Evolutionary conservation across 495 filamentous ascomycete genomes (phyloP), one percentile per base, ranked within the genome.

Genomic region (Daldinia bambusicola): DNA sequence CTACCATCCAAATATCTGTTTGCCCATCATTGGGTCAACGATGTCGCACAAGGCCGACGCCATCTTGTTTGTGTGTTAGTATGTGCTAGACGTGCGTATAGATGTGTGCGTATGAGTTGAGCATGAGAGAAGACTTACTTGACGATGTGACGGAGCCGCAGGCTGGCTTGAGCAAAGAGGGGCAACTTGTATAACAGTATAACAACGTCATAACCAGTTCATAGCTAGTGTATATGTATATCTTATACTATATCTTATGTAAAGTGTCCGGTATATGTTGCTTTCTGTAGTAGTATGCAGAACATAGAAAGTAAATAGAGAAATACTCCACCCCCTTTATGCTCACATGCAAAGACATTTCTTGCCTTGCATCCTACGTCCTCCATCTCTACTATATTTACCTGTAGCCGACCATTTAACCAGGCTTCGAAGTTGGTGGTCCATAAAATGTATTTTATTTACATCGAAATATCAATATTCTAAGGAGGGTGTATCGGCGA

Each of bases 1-100:
- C 50, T 69, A 60, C 70, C 65, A 51, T 52, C n/a, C 50, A 61
- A 55, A 59, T 69, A 72, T 65, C 52, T 72, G 70, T 68, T 69
- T 69, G 57, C 26, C 40, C 36, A 55, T 51, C 70, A 72, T 72
- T 72, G 70, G 70, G 53, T 72, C 70, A 18, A 41, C 55, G 30
- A 36, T 20, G 50, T 68, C 32, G 60, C 50, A 69, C 70, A 69
- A 63, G 34, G 45, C 50, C 70, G 61, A 45, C 14, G 22, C 26
- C 45, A 65, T 72, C 51, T 56, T 48, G 50, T 53, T 66, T 62
- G 65, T 61, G 55, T 59, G 43, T 61, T 55, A 40, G 58, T 50
- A 50, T 61, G 20, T 57, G 53, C 37, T 16, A 51, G 7, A 38
- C 48, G 43, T 51, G 58, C 18, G 18, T 61, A 36, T 26, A 3